Conservation (phyloP, 139 green algal genomes). For the Micractinium conductrix region DNA sequence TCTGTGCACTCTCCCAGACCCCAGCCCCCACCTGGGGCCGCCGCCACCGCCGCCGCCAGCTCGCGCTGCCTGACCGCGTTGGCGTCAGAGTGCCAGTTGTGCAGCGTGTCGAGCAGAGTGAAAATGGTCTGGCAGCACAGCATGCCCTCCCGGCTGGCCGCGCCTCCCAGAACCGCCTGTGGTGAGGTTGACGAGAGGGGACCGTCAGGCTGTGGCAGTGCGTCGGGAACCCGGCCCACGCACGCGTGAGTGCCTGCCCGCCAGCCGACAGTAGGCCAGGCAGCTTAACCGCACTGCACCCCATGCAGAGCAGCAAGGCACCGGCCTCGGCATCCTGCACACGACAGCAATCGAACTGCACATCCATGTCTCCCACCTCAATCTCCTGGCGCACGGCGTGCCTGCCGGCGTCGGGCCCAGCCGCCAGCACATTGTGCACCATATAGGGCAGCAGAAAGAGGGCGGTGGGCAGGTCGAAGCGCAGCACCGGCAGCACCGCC, state of each 20-base stretch:
- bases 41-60: neutral
- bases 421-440: constrained; percentile 67
- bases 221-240: no score
- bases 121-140: constrained; percentile 86
- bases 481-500: constrained; percentile 66
- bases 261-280: neutral
- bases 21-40: neutral
- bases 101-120: constrained; percentile 82
- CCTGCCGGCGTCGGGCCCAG: constrained; percentile 40
- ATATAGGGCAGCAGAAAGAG: constrained; percentile 88
- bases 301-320: neutral
- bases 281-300: no score
- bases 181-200: no score
- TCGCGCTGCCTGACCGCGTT: constrained; percentile 10
- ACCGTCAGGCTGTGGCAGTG: no score
- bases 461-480: constrained; percentile 80
- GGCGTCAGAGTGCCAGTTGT: constrained; percentile 67
- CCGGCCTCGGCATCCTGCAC: neutral
- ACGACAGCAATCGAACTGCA: no score
- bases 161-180: constrained; percentile 51
- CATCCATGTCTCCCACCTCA: neutral
- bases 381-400: constrained; percentile 18
- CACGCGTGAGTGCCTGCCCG: no score
- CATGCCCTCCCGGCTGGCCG: constrained; percentile 50
- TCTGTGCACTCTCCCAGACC: neutral